Conservation (phyloP, 805 yeast species). For the Clavispora santaluciae region DNA sequence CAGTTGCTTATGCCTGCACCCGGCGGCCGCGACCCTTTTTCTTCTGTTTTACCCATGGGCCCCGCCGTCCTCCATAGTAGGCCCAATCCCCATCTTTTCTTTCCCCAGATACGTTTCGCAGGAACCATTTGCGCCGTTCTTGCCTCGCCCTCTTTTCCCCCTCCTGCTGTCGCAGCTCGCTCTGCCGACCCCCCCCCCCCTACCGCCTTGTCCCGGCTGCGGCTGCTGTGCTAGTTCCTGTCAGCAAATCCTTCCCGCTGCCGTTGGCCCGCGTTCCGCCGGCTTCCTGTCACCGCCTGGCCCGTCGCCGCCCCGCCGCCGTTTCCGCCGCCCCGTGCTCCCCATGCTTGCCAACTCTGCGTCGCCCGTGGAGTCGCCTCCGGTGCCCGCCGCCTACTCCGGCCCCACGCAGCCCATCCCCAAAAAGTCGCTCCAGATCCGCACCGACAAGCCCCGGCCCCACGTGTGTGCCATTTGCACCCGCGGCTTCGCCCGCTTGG, state of each 20-base stretch:
- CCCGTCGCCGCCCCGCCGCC: no score
- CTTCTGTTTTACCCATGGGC: not conserved
- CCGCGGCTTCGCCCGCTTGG: constrained; percentile 91
- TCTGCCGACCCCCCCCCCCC: not conserved
- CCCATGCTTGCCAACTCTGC: constrained; percentile 1
- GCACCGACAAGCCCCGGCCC: constrained; percentile 92
- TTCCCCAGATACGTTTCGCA: not conserved
- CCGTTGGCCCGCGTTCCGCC: no score
- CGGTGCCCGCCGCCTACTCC: constrained; percentile 1
- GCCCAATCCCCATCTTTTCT: not conserved
- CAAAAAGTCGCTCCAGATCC: constrained; percentile 73
- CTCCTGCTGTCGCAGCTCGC: not conserved
- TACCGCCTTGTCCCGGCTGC: not conserved
- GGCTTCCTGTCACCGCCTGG: no score
- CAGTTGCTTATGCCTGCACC: not conserved
- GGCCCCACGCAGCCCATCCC: constrained; percentile 65
- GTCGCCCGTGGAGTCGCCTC: not conserved
- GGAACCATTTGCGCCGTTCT: not conserved
- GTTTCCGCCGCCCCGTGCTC: no score
- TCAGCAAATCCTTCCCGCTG: no score
- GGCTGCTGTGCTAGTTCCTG: no score
- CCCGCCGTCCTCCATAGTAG: not conserved
- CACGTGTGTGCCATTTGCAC: constrained; percentile 88
- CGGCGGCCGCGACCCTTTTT: not conserved
- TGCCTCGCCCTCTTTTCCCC: not conserved